Percentiles rank a stretch among this genome's conserved stretches.
Evolutionary conservation across 352 stramenopile species (phyloP).

Genomic region (Pythium utonaiense): DNA sequence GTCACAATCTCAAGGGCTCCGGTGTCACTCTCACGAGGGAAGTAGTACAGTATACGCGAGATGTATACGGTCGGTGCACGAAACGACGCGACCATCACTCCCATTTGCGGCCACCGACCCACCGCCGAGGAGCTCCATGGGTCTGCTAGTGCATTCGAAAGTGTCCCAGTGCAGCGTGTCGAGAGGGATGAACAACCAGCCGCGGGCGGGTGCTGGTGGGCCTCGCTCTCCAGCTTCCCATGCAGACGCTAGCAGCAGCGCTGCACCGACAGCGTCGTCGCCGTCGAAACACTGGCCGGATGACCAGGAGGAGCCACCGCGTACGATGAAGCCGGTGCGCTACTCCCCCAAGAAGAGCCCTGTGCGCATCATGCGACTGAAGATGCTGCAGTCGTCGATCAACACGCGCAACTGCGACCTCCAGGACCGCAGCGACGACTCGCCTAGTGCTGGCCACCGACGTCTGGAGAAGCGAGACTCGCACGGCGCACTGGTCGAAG

Average conservation of each 20-base stretch:
- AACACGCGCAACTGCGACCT: constrained; percentile 75
- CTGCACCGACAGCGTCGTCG: constrained; percentile 13
- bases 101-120: not conserved
- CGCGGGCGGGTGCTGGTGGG: not conserved
- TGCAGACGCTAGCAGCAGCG: not conserved
- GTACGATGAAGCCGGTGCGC: constrained; percentile 17
- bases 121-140: constrained; percentile 27
- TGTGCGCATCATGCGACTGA: constrained; percentile 68
- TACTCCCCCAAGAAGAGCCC: constrained; percentile 66
- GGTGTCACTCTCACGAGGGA: not conserved
- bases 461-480: constrained; percentile 25
- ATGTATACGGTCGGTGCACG: not conserved
- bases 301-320: constrained; percentile 7
- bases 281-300: constrained; percentile 25
- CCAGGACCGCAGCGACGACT: constrained; percentile 34
- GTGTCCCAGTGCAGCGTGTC: too few species aligned
- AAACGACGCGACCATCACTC: constrained; percentile 28
- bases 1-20: not conserved
- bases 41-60: not conserved
- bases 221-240: not conserved
- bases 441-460: not conserved
- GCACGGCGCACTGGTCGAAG: constrained; percentile 21
- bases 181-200: constrained; percentile 6
- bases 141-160: not conserved
- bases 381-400: constrained; percentile 83